Percentiles rank a stretch among this genome's conserved stretches.
Conservation (phyloP, 2,329 filamentous ascomycete species). For the Colletotrichum theobromicola region DNA sequence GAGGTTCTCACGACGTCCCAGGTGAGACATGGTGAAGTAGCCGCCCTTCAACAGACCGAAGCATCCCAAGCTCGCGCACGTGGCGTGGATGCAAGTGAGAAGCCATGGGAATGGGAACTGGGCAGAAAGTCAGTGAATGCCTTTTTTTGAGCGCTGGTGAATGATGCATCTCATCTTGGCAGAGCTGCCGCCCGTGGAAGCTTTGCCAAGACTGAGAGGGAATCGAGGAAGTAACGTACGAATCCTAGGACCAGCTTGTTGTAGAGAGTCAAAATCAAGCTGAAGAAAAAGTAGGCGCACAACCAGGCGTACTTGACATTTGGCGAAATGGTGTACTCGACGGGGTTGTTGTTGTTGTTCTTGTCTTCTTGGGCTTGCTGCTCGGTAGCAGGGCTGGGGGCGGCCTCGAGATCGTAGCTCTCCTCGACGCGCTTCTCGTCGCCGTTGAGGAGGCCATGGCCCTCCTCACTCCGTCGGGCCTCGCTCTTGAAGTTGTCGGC, state of each 20-base stretch:
- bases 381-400: conserved; percentile 4
- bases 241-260: conserved; percentile 63
- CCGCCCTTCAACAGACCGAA: conserved; percentile 55
- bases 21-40: conserved; percentile 56
- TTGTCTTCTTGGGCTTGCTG: conserved; percentile 9
- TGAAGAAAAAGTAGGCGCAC: conserved; percentile 57
- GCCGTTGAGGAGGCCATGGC: conserved; percentile 22
- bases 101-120: conserved; percentile 67
- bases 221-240: conserved; percentile 34
- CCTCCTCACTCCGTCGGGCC: conserved; percentile 22
- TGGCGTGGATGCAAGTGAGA: conserved; percentile 62
- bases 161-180: neutral
- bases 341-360: conserved; percentile 10
- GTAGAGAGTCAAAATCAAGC: conserved; percentile 57
- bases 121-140: conserved; percentile 6
- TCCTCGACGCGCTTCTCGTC: conserved; percentile 23
- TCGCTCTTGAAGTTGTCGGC: conserved; percentile 23
- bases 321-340: conserved; percentile 49
- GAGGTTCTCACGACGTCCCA: conserved; percentile 58
- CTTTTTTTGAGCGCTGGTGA: neutral
- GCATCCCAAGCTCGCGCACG: conserved; percentile 63
- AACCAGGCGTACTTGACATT: conserved; percentile 55
- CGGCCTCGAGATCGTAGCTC: conserved; percentile 23
- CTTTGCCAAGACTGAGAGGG: neutral
- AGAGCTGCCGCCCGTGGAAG: neutral